These are phyloP conservation scores for Triangularia setosa DNA, from an alignment of 2,329 filamentous ascomycete species.

Conservation along the genomic window DNA sequence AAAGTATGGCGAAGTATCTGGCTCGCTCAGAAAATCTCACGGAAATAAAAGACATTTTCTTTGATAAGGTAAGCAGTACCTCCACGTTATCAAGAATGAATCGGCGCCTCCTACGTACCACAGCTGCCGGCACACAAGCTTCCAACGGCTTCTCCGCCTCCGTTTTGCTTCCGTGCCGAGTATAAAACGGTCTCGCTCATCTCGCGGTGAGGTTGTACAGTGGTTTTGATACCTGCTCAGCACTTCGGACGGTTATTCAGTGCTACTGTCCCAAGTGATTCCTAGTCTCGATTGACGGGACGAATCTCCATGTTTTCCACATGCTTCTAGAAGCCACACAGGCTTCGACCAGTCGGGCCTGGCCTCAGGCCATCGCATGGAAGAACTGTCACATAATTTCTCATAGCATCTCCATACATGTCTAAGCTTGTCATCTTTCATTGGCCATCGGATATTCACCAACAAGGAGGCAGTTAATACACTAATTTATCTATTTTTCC, in stretches of 20 bases:
- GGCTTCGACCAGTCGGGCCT: neutral
- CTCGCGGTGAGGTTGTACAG: neutral
- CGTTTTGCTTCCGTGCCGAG: neutral
- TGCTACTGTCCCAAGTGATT: neutral
- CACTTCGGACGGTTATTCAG: neutral
- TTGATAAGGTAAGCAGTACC: no score
- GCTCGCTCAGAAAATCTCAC: no score
- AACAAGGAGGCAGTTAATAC: neutral
- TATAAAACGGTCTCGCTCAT: neutral
- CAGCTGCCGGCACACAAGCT: neutral
- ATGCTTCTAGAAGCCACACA: neutral
- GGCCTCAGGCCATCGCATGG: neutral
- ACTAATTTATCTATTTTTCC: neutral
- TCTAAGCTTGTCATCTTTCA: neutral
- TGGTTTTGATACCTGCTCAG: neutral
- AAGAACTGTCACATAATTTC: neutral
- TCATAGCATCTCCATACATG: neutral
- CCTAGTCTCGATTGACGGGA: neutral
- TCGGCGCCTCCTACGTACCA: neutral
- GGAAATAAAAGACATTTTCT: neutral
- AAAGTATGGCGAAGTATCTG: no score
- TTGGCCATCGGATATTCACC: neutral
- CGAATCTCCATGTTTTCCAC: neutral
- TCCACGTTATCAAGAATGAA: neutral
- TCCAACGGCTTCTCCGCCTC: neutral